Conservation (phyloP, 495 filamentous ascomycete species). For the Opeltia flavorubescens region DNA sequence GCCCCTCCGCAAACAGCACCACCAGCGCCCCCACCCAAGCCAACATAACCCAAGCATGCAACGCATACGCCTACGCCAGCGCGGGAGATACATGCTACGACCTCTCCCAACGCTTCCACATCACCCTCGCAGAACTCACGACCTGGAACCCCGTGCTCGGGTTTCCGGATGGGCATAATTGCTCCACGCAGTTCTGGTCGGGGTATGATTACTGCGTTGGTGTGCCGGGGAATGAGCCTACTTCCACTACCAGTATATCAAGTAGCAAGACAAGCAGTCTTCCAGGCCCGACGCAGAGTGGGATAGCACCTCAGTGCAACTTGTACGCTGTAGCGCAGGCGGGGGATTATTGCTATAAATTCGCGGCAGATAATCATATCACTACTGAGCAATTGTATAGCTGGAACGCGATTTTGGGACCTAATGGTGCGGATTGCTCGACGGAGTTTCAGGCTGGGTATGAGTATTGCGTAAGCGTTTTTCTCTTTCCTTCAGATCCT, state of each 20-base stretch:
- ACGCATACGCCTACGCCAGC: conserved; percentile 8
- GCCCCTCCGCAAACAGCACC: neutral
- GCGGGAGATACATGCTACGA: conserved; percentile 8
- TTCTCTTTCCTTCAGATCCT: too few species aligned
- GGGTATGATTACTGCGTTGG: conserved; percentile 8
- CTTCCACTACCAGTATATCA: neutral
- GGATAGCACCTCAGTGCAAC: neutral
- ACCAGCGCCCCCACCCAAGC: conserved; percentile 11
- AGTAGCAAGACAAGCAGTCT: neutral
- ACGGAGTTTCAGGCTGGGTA: neutral
- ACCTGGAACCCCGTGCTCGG: conserved; percentile 6
- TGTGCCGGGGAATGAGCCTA: neutral
- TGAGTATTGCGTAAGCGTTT: neutral
- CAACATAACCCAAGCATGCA: conserved; percentile 13
- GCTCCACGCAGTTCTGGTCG: neutral
- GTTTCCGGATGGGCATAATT: neutral
- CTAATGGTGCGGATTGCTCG: neutral
- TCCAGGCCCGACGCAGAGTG: neutral
- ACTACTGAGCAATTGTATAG: conserved; percentile 3
- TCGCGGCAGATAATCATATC: conserved; percentile 8
- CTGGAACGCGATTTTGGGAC: neutral
- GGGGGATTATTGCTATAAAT: conserved; percentile 7
- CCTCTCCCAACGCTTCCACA: conserved; percentile 6
- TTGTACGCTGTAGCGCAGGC: neutral
- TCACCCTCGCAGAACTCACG: conserved; percentile 6